Evolutionary conservation across 2,329 filamentous ascomycete species (phyloP).

Genomic region (Endocalyx cinctus): DNA sequence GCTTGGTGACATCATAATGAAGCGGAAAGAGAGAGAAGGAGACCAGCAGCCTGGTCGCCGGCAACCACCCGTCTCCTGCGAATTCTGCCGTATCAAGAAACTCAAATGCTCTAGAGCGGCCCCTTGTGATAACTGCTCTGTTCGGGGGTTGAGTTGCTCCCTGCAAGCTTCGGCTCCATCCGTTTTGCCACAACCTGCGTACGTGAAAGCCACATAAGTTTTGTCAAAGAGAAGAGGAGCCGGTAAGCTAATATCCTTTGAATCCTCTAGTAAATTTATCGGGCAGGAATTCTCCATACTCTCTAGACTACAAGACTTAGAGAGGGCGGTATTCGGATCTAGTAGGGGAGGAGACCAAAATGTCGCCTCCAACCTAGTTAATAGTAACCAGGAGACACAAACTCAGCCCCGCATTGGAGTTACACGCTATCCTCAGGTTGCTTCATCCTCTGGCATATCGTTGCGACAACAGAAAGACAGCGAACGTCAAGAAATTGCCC

Average conservation of each 20-base stretch:
- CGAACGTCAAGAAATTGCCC: constrained; percentile 12
- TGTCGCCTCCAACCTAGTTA: not conserved
- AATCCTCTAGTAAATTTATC: constrained; percentile 2
- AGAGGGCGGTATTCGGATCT: constrained; percentile 26
- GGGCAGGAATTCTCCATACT: constrained; percentile 13
- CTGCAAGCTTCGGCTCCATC: constrained; percentile 4
- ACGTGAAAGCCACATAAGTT: too few species aligned
- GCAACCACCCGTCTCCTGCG: constrained; percentile 27
- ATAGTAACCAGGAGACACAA: not conserved
- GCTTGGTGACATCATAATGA: constrained; percentile 6
- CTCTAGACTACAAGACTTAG: constrained; percentile 19
- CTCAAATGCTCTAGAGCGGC: constrained; percentile 26
- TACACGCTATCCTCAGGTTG: not conserved
- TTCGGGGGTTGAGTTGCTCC: constrained; percentile 21
- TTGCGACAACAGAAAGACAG: constrained; percentile 6
- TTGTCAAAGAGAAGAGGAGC: too few species aligned
- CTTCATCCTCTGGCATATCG: not conserved
- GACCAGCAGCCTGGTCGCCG: constrained; percentile 9
- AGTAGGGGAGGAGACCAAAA: constrained; percentile 1
- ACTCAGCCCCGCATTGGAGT: not conserved
- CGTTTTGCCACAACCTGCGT: not conserved
- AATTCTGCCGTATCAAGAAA: constrained; percentile 28
- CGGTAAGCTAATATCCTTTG: constrained; percentile 1
- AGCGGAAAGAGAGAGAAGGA: constrained; percentile 10
- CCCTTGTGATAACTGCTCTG: constrained; percentile 24